Evolutionary conservation across 805 yeast genomes (phyloP), one percentile per base, ranked within the genome.

Genomic region (Kuraishia piskuri): DNA sequence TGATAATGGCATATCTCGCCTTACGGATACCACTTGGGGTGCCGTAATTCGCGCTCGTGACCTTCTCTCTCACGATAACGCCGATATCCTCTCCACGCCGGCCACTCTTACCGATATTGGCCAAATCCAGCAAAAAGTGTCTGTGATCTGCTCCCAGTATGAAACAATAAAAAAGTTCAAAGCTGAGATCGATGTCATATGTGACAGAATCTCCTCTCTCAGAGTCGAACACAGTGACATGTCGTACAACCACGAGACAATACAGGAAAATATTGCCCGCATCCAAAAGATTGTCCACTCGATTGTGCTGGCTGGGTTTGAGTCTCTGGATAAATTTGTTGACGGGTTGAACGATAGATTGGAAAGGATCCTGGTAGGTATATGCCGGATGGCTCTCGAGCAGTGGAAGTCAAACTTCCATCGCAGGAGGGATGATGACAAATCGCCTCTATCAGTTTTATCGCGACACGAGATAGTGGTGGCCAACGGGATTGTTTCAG

Each of bases 271-370:
- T 0, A 54, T 76, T 21, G 46, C 53, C 1, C 44, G 55, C 3
- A 55, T 78, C 2, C 83, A 79, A 51, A 52, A 54, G 1, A 36
- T 66, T 1, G 63, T 77, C 2, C 68, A 75, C 53, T 56, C 57
- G 2, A 55, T 77, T 31, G 40, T 2, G 62, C 66, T 68, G n/a
- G 73, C 70, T 31, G 72, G 72, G 1, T 76, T 67, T 56, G 50
- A 66, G 0, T 70, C 72, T 51, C 56, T 75, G 9, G 60, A 59
- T 0, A 44, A 46, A 1, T 66, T 77, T 48, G 71, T 73, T 7
- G 48, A 49, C 0, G 53, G 51, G 0, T 56, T 78, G 4, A 80
- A 79, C 56, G 45, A 20, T 1, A 62, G 63, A 12, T 55, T 78
- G 4, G 49, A 54, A 19, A 52, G 56, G 0, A 55, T 66, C 1